Conservation (phyloP, 306 rosid species). For the Citrullus amarus region DNA sequence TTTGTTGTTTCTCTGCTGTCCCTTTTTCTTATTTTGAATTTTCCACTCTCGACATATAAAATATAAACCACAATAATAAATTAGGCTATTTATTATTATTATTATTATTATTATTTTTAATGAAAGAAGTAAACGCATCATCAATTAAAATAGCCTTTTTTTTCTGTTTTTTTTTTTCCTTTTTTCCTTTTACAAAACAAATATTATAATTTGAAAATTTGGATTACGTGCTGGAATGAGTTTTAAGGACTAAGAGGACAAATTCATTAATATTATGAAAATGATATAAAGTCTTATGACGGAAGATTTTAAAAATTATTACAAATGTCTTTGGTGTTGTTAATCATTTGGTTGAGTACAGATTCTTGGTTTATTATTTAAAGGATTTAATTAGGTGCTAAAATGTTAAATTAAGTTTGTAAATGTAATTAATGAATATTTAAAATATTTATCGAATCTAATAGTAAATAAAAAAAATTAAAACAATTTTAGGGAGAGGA, state of each 20-base stretch:
- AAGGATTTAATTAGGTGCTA: no score
- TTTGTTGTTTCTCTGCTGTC: constrained; percentile 4
- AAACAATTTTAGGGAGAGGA: no score
- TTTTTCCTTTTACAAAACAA: background rate
- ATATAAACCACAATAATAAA: background rate
- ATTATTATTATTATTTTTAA: background rate
- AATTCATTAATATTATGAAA: background rate
- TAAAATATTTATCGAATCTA: no score
- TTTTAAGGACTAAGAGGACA: background rate
- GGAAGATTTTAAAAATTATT: background rate
- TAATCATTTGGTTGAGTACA: background rate
- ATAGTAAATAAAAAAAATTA: no score
- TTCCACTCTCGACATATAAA: background rate
- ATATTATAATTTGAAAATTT: background rate
- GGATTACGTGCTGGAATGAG: background rate
- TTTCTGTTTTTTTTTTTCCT: no score
- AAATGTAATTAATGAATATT: no score
- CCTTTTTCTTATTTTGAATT: background rate
- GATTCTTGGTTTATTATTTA: no score
- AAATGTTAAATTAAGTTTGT: no score
- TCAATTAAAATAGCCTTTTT: background rate
- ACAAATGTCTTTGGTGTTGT: background rate
- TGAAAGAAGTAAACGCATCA: background rate
- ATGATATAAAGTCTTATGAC: background rate
- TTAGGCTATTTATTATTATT: background rate